Percentiles rank a stretch among this genome's conserved stretches.
phyloP scores from a whole-genome alignment of 257 asterid genomes.

The Penstemon newberryi region DNA sequence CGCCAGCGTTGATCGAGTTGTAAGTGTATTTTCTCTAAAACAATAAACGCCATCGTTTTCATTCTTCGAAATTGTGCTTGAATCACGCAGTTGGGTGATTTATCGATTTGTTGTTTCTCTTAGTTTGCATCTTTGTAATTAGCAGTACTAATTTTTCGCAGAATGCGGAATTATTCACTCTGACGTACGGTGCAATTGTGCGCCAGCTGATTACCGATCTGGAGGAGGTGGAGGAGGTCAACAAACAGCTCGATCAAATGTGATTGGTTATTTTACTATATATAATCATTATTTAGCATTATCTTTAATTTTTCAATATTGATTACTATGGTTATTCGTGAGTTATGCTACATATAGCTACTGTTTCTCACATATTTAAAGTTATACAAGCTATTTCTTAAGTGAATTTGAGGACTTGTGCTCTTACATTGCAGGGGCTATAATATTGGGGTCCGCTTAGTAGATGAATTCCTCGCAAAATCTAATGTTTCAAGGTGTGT shows the following conservation, averaged over 20 bases:
- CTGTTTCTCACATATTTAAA: not conserved
- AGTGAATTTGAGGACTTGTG: conserved; percentile 18
- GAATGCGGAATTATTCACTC: conserved; percentile 93
- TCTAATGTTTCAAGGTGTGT: conserved; percentile 86
- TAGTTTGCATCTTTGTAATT: no score
- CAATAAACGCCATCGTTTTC: not conserved
- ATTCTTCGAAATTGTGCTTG: not conserved
- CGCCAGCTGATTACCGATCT: conserved; percentile 95
- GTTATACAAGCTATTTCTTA: not conserved
- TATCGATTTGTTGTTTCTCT: not conserved
- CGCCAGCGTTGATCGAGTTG: conserved; percentile 59
- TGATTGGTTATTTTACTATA: conserved; percentile 26
- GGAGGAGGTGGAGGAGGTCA: conserved; percentile 98
- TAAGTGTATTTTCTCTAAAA: conserved; percentile 21
- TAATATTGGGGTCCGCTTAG: conserved; percentile 78
- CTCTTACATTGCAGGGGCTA: conserved; percentile 66
- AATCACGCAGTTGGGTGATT: not conserved
- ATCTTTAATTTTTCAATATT: not conserved
- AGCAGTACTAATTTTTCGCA: conserved; percentile 16
- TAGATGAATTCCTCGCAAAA: conserved; percentile 91
- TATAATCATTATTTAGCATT: not conserved
- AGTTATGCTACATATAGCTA: conserved; percentile 5
- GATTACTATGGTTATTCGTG: not conserved
- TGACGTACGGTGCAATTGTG: conserved; percentile 92
- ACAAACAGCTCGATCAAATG: conserved; percentile 97